These are phyloP conservation scores for Comarum palustre DNA, from an alignment of 306 rosid genomes.

Conservation along the genomic window DNA sequence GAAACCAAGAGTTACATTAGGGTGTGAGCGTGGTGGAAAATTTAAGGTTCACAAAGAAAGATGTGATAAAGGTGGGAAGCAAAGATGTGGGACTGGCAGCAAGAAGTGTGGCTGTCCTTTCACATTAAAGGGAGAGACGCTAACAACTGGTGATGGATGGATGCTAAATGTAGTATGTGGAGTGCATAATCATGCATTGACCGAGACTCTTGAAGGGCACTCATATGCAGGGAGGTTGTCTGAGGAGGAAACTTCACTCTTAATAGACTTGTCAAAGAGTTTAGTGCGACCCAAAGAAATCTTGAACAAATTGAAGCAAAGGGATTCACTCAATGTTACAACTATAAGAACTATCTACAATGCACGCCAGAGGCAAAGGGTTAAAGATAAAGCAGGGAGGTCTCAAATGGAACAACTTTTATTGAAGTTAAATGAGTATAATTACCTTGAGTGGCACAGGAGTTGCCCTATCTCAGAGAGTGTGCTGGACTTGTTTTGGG, in stretches of 20 bases:
- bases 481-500: conserved; percentile 22
- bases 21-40: conserved; percentile 30
- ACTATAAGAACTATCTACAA: conserved; percentile 31
- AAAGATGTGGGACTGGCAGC: conserved; percentile 25
- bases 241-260: conserved; percentile 15
- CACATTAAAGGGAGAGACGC: conserved; percentile 27
- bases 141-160: conserved; percentile 22
- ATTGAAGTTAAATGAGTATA: conserved; percentile 20
- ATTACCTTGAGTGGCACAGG: conserved; percentile 17
- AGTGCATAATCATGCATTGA: conserved; percentile 27
- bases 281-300: conserved; percentile 34
- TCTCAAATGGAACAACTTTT: conserved; percentile 32
- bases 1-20: conserved; percentile 32
- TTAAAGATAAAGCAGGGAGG: conserved; percentile 14
- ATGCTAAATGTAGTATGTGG: conserved; percentile 30
- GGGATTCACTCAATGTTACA: conserved; percentile 28
- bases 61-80: not conserved
- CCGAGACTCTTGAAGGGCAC: conserved; percentile 23
- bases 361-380: conserved; percentile 31
- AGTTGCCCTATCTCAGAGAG: not conserved
- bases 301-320: conserved; percentile 26
- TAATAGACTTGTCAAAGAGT: conserved; percentile 29
- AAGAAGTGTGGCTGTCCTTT: conserved; percentile 33
- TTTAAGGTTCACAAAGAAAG: conserved; percentile 23
- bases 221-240: conserved; percentile 32